Evolutionary conservation across 2,329 filamentous ascomycete species (phyloP), one percentile per base, ranked within the genome.

Genomic region (Xylariomycetidae sp.): DNA sequence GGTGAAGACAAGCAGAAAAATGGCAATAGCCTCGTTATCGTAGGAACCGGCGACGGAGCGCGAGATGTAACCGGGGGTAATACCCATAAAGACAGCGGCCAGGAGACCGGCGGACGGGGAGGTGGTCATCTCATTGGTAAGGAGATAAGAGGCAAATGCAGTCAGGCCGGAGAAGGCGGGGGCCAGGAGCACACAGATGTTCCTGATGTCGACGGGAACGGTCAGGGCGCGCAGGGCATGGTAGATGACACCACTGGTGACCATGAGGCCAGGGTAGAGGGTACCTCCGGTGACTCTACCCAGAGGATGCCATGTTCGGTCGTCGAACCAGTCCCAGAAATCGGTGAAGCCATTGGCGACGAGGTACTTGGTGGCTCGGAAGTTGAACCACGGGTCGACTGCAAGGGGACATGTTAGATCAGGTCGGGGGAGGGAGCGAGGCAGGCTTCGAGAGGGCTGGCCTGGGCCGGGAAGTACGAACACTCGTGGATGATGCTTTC

Each of bases 381-480:
- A 98, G 67, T 98, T 98, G 71, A 98, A 98, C 92, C 92, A 98
- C 22, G 92, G 92, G 66, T 98, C 92, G 67, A 98, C 90, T 98
- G 58, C 27, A 55, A 31, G 25, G 46, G 15, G 17, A 54, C 25
- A 34, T 22, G 38, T 32, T 16, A 26, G 24, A 27, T 14, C 14
- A 27, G 25, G 24, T 15, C 12, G 13, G 28, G 15, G 24, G 2
- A 14, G 24, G n/a, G 16, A 6, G 19, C 17, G n/a, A 8, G 20
- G n/a, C 26, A 33, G 26, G 23, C 36, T 37, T 38, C 33, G 35
- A 28, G 31, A 19, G 26, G 19, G 33, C 22, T 58, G 47, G 57
- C 82, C 88, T 65, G 61, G n/a, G n/a, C n/a, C n/a, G n/a, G n/a
- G n/a, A n/a, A n/a, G n/a, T n/a, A 29, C 26, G n/a, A 18, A 95